phyloP scores from a whole-genome alignment of 2,329 filamentous ascomycete species.

The Cladorrhinum sp. region DNA sequence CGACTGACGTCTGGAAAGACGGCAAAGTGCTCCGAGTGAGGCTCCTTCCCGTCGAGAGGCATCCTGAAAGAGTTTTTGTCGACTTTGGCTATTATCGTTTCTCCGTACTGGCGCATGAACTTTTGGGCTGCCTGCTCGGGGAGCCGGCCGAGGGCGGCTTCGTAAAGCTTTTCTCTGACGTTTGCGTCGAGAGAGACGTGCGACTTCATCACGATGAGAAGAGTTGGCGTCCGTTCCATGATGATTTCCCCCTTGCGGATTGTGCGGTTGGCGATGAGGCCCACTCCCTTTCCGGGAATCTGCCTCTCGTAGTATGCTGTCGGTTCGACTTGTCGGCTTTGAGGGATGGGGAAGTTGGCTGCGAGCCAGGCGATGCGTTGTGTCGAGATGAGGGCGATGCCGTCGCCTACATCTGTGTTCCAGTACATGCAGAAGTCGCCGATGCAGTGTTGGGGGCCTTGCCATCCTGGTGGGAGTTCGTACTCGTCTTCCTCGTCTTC shows the following conservation, averaged over 20 bases:
- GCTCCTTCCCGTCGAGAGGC: slow-evolving; percentile 29
- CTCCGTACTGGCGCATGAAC: slow-evolving; percentile 35
- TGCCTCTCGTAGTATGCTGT: slow-evolving; percentile 31
- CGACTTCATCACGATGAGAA: slow-evolving; percentile 31
- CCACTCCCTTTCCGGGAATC: slow-evolving; percentile 36
- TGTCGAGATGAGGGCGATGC: slow-evolving; percentile 16
- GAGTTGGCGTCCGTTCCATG: slow-evolving; percentile 32
- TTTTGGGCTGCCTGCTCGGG: slow-evolving; percentile 22
- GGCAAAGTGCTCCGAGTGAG: slow-evolving; percentile 32
- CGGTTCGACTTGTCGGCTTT: slow-evolving; percentile 8
- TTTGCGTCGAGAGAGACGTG: slow-evolving; percentile 19
- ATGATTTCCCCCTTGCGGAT: slow-evolving; percentile 37
- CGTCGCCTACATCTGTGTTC: slow-evolving; percentile 5
- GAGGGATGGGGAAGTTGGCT: not conserved
- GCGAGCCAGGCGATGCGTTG: slow-evolving; percentile 6
- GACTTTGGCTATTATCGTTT: slow-evolving; percentile 31
- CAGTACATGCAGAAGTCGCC: slow-evolving; percentile 16
- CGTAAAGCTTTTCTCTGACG: slow-evolving; percentile 29
- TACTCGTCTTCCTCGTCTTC: slow-evolving; percentile 2
- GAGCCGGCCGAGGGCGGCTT: slow-evolving; percentile 30
- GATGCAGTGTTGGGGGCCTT: slow-evolving; percentile 12
- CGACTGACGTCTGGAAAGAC: slow-evolving; percentile 35
- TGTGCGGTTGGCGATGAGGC: slow-evolving; percentile 35
- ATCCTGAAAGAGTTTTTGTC: slow-evolving; percentile 38
- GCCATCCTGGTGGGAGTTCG: slow-evolving; percentile 8